These are phyloP conservation scores for Evansstolkia leycettana DNA, from an alignment of 495 filamentous ascomycete species.

Conservation along the genomic window DNA sequence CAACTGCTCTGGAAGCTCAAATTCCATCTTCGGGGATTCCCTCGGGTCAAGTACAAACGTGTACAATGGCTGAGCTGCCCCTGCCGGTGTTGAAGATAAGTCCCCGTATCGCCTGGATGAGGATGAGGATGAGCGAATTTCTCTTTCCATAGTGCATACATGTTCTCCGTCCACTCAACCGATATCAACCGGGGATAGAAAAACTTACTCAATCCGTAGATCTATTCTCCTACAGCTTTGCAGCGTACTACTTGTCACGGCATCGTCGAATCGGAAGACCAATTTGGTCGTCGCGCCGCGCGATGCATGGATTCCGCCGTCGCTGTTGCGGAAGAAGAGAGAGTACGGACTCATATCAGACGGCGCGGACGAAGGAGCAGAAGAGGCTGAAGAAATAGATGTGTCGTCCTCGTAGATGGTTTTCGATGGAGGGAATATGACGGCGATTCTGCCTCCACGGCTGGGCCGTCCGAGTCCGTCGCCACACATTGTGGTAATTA, in stretches of 20 bases:
- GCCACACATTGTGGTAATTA: constrained; percentile 2
- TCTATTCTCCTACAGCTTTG: constrained; percentile 9
- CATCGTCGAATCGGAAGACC: constrained; percentile 19
- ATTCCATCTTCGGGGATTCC: constrained; percentile 22
- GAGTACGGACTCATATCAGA: constrained; percentile 18
- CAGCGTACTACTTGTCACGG: constrained; percentile 9
- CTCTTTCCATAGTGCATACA: neutral
- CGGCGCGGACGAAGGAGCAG: constrained; percentile 6
- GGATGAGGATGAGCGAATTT: constrained; percentile 3
- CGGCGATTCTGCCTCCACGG: constrained; percentile 12
- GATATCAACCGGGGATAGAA: neutral
- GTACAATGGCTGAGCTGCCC: constrained; percentile 9
- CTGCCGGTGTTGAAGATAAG: constrained; percentile 9
- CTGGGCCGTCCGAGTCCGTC: constrained; percentile 6
- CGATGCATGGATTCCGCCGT: constrained; percentile 2
- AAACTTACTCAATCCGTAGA: constrained; percentile 25
- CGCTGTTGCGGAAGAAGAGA: constrained; percentile 21
- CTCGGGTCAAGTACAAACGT: constrained; percentile 11
- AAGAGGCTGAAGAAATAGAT: constrained; percentile 11
- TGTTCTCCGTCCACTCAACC: no score
- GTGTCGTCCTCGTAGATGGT: no score
- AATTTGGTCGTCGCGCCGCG: constrained; percentile 6
- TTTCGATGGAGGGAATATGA: constrained; percentile 11
- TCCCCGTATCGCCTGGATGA: constrained; percentile 22
- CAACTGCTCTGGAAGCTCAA: constrained; percentile 43